Percentiles rank a stretch among this genome's conserved stretches.
Evolutionary conservation across 106 monocot genomes (phyloP).

Genomic region (Dioscorea alata): DNA sequence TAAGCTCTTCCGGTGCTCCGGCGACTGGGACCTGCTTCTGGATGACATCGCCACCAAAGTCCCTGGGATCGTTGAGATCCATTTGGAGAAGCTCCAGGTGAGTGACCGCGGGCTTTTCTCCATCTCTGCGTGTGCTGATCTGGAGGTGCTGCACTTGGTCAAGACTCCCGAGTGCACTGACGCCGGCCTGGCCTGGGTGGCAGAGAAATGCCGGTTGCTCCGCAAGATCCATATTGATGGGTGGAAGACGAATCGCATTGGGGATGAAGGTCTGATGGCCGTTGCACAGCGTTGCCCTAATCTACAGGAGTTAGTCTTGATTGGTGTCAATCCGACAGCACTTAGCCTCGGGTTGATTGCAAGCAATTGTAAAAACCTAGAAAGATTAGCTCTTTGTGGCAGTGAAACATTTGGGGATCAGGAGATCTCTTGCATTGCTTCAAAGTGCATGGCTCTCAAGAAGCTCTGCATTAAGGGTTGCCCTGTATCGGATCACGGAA

Average conservation of each 20-base stretch:
- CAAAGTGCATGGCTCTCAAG: conserved; percentile 65
- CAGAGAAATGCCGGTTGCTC: conserved; percentile 44
- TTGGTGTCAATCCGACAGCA: conserved; percentile 78
- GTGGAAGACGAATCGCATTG: conserved; percentile 76
- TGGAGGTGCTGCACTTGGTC: conserved; percentile 75
- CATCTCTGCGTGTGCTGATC: conserved; percentile 27
- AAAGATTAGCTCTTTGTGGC: conserved; percentile 57
- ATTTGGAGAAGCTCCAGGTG: conserved; percentile 79
- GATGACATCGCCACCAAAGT: conserved; percentile 32
- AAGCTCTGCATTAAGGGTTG: conserved; percentile 82
- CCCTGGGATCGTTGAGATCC: conserved; percentile 45
- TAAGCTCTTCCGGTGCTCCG: conserved; percentile 59
- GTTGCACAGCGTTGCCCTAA: conserved; percentile 46
- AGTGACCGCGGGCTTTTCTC: conserved; percentile 55
- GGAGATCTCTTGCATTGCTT: conserved; percentile 76
- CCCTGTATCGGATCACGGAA: conserved; percentile 65
- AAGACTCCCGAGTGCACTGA: conserved; percentile 73
- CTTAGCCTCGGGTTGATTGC: conserved; percentile 51
- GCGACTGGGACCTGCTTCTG: conserved; percentile 68
- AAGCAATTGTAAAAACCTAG: conserved; percentile 47
- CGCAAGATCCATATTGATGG: conserved; percentile 90
- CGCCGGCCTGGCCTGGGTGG: conserved; percentile 34
- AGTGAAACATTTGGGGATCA: conserved; percentile 77
- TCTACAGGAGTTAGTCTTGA: conserved; percentile 72
- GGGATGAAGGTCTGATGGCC: conserved; percentile 47